phyloP scores from a whole-genome alignment of 371 early-diverging fungal genomes.

The Apophysomyces trapeziformis region DNA sequence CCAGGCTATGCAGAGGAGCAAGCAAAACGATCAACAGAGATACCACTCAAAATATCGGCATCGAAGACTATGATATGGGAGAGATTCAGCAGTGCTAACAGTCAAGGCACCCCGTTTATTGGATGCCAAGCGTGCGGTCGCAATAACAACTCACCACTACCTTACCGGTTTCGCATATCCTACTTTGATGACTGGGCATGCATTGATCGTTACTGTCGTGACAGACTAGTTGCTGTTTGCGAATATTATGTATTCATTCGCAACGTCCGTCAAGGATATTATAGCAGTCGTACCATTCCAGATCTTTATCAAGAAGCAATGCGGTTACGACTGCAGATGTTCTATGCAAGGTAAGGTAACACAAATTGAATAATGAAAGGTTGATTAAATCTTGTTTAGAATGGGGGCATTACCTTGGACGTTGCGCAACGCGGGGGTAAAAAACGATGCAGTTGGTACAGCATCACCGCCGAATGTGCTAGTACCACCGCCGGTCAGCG shows the following conservation, averaged over 20 bases:
- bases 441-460: constrained; percentile 20
- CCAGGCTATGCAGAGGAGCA: constrained; percentile 76
- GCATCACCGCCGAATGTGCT: constrained; percentile 22
- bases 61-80: constrained; percentile 72
- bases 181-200: constrained; percentile 85
- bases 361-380: neutral
- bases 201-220: constrained; percentile 89
- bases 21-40: constrained; percentile 50
- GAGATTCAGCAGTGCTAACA: constrained; percentile 57
- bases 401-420: constrained; percentile 56
- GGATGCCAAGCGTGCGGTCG: constrained; percentile 92
- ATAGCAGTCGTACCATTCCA: constrained; percentile 70
- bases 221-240: constrained; percentile 87
- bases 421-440: constrained; percentile 30
- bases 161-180: constrained; percentile 82
- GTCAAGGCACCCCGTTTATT: constrained; percentile 45
- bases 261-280: constrained; percentile 85
- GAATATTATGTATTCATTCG: constrained; percentile 94
- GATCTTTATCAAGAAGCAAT: constrained; percentile 85
- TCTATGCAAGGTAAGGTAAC: constrained; percentile 67
- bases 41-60: constrained; percentile 61
- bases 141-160: constrained; percentile 56
- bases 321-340: constrained; percentile 87
- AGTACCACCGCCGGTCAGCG: constrained; percentile 30
- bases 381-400: constrained; percentile 23